Percentiles rank a stretch among this genome's conserved stretches.
Evolutionary conservation across 2,329 filamentous ascomycete species (phyloP).

Genomic region (Acrocalymma vagum): DNA sequence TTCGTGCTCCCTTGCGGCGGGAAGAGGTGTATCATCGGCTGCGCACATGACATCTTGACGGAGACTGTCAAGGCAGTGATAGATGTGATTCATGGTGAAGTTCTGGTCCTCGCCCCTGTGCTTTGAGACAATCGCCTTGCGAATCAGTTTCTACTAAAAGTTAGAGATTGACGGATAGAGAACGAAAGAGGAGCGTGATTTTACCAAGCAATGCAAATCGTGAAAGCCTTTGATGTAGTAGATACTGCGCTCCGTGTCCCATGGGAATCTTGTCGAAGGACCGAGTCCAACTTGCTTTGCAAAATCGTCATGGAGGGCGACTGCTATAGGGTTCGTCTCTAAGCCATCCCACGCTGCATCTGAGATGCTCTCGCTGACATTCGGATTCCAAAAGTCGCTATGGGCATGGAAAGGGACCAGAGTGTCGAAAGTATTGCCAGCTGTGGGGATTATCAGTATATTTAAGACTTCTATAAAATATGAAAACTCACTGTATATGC

Average conservation of each 20-base stretch:
- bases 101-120: slow-evolving; percentile 29
- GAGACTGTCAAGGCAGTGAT: slow-evolving; percentile 43
- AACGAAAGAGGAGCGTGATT: neutral
- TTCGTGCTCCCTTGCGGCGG: slow-evolving; percentile 30
- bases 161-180: neutral
- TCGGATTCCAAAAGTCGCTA: slow-evolving; percentile 41
- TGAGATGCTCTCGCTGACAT: slow-evolving; percentile 31
- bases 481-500: slow-evolving; percentile 30
- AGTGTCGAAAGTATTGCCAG: slow-evolving; percentile 37
- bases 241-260: slow-evolving; percentile 44
- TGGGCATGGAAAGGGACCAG: slow-evolving; percentile 33
- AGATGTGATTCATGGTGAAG: slow-evolving; percentile 37
- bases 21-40: slow-evolving; percentile 47
- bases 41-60: slow-evolving; percentile 45
- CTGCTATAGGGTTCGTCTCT: slow-evolving; percentile 41
- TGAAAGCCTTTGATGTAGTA: slow-evolving; percentile 47
- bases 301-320: slow-evolving; percentile 39
- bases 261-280: slow-evolving; percentile 40
- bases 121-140: slow-evolving; percentile 42
- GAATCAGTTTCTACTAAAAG: slow-evolving; percentile 38
- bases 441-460: no score
- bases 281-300: slow-evolving; percentile 30
- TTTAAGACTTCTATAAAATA: no score
- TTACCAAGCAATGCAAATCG: slow-evolving; percentile 44
- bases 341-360: slow-evolving; percentile 45